Conservation (phyloP, 2,329 filamentous ascomycete species). For the Pseudomassariella vexata region DNA sequence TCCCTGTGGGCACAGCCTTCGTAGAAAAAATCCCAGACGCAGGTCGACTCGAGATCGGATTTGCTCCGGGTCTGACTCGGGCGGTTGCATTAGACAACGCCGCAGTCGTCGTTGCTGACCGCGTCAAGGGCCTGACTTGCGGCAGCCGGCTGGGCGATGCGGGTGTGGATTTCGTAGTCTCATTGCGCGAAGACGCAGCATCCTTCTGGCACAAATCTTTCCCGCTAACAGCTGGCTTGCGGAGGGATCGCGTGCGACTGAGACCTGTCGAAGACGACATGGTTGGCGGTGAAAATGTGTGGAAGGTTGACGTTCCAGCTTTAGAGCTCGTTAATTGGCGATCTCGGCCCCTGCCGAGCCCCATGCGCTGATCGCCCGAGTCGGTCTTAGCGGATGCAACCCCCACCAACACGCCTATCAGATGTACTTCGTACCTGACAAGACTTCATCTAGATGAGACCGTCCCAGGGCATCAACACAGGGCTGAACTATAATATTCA, state of each 20-base stretch:
- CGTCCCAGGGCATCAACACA: too few species aligned
- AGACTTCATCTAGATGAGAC: too few species aligned
- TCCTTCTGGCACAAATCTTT: conserved; percentile 11
- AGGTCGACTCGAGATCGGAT: conserved; percentile 1
- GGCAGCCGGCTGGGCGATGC: conserved; percentile 47
- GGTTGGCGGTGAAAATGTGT: conserved; percentile 6
- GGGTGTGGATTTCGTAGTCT: too few species aligned
- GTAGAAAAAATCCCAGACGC: conserved; percentile 5
- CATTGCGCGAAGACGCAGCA: conserved; percentile 13
- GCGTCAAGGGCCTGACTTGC: conserved; percentile 33
- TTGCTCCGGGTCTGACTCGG: conserved; percentile 1
- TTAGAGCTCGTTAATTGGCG: not conserved
- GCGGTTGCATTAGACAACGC: conserved; percentile 10
- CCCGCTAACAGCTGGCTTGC: conserved; percentile 28
- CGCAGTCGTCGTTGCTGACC: conserved; percentile 22
- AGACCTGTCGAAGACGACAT: conserved; percentile 36
- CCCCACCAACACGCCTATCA: too few species aligned
- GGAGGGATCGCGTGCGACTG: conserved; percentile 42
- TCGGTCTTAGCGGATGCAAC: too few species aligned
- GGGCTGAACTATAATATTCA: too few species aligned
- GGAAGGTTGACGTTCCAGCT: conserved; percentile 2
- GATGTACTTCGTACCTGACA: too few species aligned
- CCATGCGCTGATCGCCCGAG: too few species aligned
- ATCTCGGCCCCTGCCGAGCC: too few species aligned
- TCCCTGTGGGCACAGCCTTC: not conserved